Evolutionary conservation across 352 stramenopile genomes (phyloP).

Genomic region (Aphanomyces invadans): DNA sequence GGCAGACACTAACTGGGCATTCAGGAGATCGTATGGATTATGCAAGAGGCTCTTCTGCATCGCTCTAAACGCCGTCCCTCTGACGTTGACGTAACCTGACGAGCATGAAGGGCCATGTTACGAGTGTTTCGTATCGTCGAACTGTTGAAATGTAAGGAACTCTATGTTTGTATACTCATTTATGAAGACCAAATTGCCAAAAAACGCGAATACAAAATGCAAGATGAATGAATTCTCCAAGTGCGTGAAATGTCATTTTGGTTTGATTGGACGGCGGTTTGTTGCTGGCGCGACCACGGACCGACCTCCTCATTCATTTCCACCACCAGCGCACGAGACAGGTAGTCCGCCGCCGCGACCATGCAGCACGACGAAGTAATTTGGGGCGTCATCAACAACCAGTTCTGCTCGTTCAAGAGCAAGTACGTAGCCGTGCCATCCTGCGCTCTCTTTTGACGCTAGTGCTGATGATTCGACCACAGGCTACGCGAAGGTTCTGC

Average conservation of each 20-base stretch:
- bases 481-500: conserved; percentile 55
- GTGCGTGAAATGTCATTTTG: neutral
- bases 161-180: neutral
- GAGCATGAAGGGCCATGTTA: no score
- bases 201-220: neutral
- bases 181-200: no score
- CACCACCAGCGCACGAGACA: neutral
- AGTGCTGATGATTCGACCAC: neutral
- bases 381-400: conserved; percentile 97
- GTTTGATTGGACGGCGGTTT: neutral
- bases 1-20: no score
- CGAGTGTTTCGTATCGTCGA: no score
- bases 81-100: no score
- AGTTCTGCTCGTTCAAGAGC: conserved; percentile 99
- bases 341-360: conserved; percentile 12
- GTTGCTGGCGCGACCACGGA: neutral
- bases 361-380: conserved; percentile 99
- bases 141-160: no score
- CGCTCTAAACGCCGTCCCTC: no score
- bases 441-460: neutral
- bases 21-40: no score
- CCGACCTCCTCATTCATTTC: neutral
- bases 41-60: no score
- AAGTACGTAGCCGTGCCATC: conserved; percentile 50
- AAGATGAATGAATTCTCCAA: neutral